Evolutionary conservation across 2,329 filamentous ascomycete genomes (phyloP).

Genomic region (Penicillium occitanis): DNA sequence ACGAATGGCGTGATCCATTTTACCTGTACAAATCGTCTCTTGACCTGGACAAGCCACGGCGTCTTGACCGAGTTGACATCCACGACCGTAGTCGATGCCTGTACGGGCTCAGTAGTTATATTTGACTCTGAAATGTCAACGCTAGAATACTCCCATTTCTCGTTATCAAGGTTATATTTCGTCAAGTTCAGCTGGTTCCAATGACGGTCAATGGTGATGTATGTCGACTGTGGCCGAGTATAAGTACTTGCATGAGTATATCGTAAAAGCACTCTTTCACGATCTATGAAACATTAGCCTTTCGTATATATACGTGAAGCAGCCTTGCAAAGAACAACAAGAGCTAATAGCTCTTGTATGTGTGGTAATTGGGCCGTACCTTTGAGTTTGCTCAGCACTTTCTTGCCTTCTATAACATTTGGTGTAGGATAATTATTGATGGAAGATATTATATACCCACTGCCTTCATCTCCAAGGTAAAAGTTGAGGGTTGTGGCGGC

Average conservation of each 20-base stretch:
- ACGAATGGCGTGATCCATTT: conserved; percentile 14
- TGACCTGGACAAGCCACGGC: conserved; percentile 6
- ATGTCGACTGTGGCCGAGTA: conserved; percentile 1
- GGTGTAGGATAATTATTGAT: conserved; percentile 13
- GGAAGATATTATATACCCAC: conserved; percentile 11
- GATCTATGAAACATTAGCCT: conserved; percentile 2
- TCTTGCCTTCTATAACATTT: conserved; percentile 14
- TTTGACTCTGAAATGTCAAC: not conserved
- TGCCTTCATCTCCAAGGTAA: conserved; percentile 1
- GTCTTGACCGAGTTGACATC: not conserved
- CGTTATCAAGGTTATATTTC: conserved; percentile 5
- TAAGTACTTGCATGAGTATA: conserved; percentile 6
- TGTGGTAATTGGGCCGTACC: conserved; percentile 3
- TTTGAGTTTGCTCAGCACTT: conserved; percentile 8
- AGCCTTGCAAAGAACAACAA: not conserved
- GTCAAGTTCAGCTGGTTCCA: conserved; percentile 6
- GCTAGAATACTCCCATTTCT: conserved; percentile 15
- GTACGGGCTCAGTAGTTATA: not conserved
- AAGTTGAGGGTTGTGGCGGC: not conserved
- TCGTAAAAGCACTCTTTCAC: conserved; percentile 15
- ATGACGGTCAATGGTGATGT: conserved; percentile 17
- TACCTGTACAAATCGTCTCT: conserved; percentile 17
- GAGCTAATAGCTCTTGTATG: not conserved
- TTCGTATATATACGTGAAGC: not conserved
- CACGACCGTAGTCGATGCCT: not conserved